These are phyloP conservation scores for Marasmius tenuissimus DNA, from an alignment of 1,284 basidiomycete genomes.

Conservation along the genomic window DNA sequence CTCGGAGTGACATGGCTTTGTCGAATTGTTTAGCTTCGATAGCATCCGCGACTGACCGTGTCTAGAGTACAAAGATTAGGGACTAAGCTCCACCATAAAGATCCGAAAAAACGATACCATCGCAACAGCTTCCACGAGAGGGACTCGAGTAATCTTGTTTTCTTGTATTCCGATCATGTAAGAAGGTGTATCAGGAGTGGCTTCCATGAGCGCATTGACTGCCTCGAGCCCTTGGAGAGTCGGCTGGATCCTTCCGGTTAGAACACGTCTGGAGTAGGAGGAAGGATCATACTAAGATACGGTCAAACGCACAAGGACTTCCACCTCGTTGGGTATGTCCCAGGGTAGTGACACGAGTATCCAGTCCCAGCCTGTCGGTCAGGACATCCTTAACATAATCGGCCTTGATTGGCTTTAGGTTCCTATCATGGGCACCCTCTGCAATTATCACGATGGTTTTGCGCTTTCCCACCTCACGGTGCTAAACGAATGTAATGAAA, in stretches of 20 bases:
- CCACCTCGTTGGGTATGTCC: constrained; percentile 98
- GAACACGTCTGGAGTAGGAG: not conserved
- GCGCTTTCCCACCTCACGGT: constrained; percentile 90
- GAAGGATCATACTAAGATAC: constrained; percentile 71
- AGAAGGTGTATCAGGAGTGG: constrained; percentile 88
- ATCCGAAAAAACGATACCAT: constrained; percentile 47
- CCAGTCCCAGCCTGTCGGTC: constrained; percentile 83
- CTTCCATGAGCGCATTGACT: constrained; percentile 86
- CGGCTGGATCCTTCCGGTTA: constrained; percentile 51
- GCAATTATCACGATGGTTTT: constrained; percentile 99
- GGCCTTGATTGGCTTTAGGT: constrained; percentile 88
- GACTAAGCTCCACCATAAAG: not conserved
- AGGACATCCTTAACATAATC: constrained; percentile 92
- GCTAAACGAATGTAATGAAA: constrained; percentile 46
- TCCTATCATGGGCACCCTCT: constrained; percentile 89
- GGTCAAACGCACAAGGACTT: constrained; percentile 88
- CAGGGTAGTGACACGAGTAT: constrained; percentile 97
- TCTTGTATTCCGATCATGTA: constrained; percentile 98
- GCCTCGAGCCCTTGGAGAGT: constrained; percentile 96
- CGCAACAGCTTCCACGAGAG: constrained; percentile 90
- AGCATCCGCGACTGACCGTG: constrained; percentile 81
- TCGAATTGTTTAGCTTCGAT: constrained; percentile 86
- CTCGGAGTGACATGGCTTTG: constrained; percentile 86
- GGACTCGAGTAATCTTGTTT: constrained; percentile 93
- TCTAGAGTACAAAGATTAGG: constrained; percentile 46